A percentile compares a stretch with the other conserved stretches of the same genome.
phyloP scores from a whole-genome alignment of 148 eudicot species.

The Amaranthus palmeri region DNA sequence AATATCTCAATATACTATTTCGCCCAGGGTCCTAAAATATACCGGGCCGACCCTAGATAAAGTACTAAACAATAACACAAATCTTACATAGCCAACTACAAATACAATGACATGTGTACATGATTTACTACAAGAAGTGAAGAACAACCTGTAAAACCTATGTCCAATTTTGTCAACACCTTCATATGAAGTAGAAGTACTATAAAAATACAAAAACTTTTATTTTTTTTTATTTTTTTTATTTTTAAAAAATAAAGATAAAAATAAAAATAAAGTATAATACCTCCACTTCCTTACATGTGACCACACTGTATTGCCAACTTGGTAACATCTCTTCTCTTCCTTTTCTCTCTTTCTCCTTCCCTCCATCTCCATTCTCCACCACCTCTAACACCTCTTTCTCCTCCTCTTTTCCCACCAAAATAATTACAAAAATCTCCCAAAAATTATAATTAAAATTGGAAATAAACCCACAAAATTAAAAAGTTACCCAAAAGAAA shows the following conservation, averaged over 20 bases:
- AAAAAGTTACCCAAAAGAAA: not conserved
- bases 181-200: too few species aligned
- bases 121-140: not conserved
- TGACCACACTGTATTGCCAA: conserved; percentile 19
- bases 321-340: conserved; percentile 4
- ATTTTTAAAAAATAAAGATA: not conserved
- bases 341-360: not conserved
- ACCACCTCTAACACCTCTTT: not conserved
- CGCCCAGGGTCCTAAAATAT: too few species aligned
- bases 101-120: conserved; percentile 23
- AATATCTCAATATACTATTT: too few species aligned
- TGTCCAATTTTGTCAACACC: conserved; percentile 17
- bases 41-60: too few species aligned
- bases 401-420: not conserved
- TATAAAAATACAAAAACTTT: too few species aligned
- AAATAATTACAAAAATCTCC: not conserved
- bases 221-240: not conserved
- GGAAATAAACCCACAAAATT: not conserved
- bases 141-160: conserved; percentile 19
- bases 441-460: not conserved
- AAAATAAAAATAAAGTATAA: not conserved
- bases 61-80: conserved; percentile 9
- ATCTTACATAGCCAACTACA: conserved; percentile 11
- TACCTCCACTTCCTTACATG: conserved; percentile 16
- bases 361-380: not conserved